Evolutionary conservation across 2,329 filamentous ascomycete genomes (phyloP).

Genomic region (Cladophialophora psammophila): DNA sequence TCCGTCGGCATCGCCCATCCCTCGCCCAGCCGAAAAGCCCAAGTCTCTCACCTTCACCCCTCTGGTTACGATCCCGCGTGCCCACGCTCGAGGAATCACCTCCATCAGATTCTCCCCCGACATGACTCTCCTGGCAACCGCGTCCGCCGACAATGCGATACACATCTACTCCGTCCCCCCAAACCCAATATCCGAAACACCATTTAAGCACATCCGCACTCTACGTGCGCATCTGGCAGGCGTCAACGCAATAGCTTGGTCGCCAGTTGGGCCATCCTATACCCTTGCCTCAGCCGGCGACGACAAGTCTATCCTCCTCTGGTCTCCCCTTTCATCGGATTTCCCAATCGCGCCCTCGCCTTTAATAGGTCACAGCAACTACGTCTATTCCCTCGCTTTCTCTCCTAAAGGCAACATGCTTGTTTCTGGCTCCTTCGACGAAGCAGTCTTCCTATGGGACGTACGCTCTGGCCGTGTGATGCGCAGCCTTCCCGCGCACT

Average conservation of each 20-base stretch:
- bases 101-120: conserved; percentile 91
- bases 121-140: conserved; percentile 86
- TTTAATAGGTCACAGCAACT: conserved; percentile 90
- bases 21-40: conserved; percentile 25
- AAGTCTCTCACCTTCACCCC: conserved; percentile 34
- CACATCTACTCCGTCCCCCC: conserved; percentile 72
- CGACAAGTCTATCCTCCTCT: conserved; percentile 93
- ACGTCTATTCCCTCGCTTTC: conserved; percentile 92
- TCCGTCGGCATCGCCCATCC: conserved; percentile 8
- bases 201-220: conserved; percentile 79
- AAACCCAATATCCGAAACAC: conserved; percentile 62
- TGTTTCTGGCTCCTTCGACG: conserved; percentile 93
- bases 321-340: conserved; percentile 72
- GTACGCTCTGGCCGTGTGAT: conserved; percentile 86
- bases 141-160: conserved; percentile 86
- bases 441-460: conserved; percentile 97
- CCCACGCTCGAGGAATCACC: conserved; percentile 71
- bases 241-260: conserved; percentile 92
- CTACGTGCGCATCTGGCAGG: conserved; percentile 93
- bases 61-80: conserved; percentile 44
- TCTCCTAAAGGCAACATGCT: conserved; percentile 98
- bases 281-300: conserved; percentile 91
- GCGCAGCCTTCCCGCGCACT: conserved; percentile 90
- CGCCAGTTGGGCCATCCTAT: conserved; percentile 74
- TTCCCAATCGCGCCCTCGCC: conserved; percentile 58